These are phyloP conservation scores for Trichoderma citrinoviride DNA, from an alignment of 2,329 filamentous ascomycete species.

Conservation along the genomic window DNA sequence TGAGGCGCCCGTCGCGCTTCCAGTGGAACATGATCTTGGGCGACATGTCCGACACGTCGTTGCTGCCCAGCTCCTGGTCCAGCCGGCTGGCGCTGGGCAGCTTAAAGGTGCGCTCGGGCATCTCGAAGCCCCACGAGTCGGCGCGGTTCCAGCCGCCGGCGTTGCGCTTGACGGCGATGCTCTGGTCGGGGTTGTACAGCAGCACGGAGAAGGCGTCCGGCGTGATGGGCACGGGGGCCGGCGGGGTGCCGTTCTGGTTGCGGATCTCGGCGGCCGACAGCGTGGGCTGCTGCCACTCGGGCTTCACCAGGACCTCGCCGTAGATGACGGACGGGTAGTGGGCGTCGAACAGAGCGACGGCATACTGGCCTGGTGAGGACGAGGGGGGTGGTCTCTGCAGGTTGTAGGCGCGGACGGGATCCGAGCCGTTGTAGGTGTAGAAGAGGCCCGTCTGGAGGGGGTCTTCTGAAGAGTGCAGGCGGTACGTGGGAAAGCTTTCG, in stretches of 20 bases:
- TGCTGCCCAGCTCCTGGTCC: constrained; percentile 62
- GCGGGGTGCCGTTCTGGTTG: constrained; percentile 58
- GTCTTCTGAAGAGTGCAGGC: constrained; percentile 52
- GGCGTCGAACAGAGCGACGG: constrained; percentile 79
- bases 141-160: constrained; percentile 76
- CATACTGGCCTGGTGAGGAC: constrained; percentile 77
- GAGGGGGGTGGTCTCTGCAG: constrained; percentile 70
- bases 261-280: constrained; percentile 79
- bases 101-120: constrained; percentile 82
- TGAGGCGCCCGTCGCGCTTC: constrained; percentile 82
- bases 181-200: constrained; percentile 91
- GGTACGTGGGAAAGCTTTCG: constrained; percentile 82
- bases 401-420: constrained; percentile 76
- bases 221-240: constrained; percentile 59
- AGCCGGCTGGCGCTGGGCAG: constrained; percentile 74
- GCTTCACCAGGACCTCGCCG: constrained; percentile 79
- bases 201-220: constrained; percentile 80
- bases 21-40: constrained; percentile 83
- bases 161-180: constrained; percentile 67
- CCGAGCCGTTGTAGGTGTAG: constrained; percentile 71
- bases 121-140: constrained; percentile 86
- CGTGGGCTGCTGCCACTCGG: constrained; percentile 80
- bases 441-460: constrained; percentile 56
- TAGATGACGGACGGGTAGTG: constrained; percentile 78
- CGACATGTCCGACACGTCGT: constrained; percentile 46